Percentiles rank a stretch among this genome's conserved stretches.
Evolutionary conservation across 306 rosid genomes (phyloP).

Genomic region (Malus sylvestris): DNA sequence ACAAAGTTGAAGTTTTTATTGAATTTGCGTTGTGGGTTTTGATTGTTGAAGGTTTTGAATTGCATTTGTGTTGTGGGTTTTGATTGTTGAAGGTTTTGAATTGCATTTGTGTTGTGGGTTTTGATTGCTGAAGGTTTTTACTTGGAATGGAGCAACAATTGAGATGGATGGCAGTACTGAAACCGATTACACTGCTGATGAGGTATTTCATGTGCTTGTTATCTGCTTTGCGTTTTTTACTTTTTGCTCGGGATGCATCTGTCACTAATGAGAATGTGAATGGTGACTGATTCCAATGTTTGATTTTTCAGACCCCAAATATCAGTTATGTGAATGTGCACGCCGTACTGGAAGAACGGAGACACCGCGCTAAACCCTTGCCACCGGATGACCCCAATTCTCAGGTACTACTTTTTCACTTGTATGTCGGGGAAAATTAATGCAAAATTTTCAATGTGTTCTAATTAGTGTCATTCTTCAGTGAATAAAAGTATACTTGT

Average conservation of each 20-base stretch:
- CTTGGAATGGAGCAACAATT: constrained; percentile 91
- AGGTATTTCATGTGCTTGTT: constrained; percentile 32
- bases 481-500: not conserved
- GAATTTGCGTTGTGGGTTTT: not conserved
- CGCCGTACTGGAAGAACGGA: constrained; percentile 71
- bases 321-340: constrained; percentile 89
- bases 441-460: not conserved
- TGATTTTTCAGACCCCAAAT: constrained; percentile 73
- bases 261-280: constrained; percentile 7
- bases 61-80: constrained; percentile 12
- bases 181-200: constrained; percentile 84
- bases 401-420: not conserved
- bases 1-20: not conserved
- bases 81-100: constrained; percentile 38
- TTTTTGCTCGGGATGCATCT: not conserved
- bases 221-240: not conserved
- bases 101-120: not conserved
- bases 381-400: constrained; percentile 50
- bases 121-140: constrained; percentile 46
- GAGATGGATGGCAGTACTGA: constrained; percentile 91
- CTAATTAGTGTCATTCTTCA: not conserved
- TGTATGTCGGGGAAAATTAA: not conserved
- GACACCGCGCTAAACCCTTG: constrained; percentile 73
- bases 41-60: constrained; percentile 47
- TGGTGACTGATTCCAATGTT: not conserved